Conservation (phyloP, 805 yeast genomes). For the Diddensiella santjacobensis region DNA sequence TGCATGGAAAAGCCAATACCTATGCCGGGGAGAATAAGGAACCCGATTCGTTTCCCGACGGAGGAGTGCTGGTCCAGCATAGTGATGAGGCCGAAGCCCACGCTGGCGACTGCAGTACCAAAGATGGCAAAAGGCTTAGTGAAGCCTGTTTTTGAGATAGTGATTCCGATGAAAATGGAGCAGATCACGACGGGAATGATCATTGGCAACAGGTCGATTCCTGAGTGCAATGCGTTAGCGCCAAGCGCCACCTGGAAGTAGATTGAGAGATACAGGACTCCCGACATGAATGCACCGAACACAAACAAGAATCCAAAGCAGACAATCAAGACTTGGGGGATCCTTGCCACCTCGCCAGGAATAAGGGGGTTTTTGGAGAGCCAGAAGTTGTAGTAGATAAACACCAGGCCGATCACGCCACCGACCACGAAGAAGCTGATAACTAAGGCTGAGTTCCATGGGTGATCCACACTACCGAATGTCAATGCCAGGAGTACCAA, state of each 20-base stretch:
- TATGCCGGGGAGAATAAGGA: conserved; percentile 44
- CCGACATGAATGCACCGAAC: conserved; percentile 46
- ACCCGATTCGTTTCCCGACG: conserved; percentile 39
- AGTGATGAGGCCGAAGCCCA: conserved; percentile 44
- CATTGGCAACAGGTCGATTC: conserved; percentile 42
- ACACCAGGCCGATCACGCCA: conserved; percentile 39
- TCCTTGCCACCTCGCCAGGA: conserved; percentile 21
- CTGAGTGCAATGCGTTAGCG: conserved; percentile 37
- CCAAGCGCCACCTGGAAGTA: conserved; percentile 46
- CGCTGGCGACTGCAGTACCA: conserved; percentile 36
- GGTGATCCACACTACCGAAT: conserved; percentile 41
- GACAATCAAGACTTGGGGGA: conserved; percentile 27
- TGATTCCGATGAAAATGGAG: conserved; percentile 43
- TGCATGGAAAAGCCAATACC: conserved; percentile 46
- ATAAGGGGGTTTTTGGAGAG: conserved; percentile 39
- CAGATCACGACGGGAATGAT: conserved; percentile 41
- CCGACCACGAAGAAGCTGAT: conserved; percentile 44
- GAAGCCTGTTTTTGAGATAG: conserved; percentile 41
- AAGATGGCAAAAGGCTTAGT: conserved; percentile 42
- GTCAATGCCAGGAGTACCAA: conserved; percentile 51
- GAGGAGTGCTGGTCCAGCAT: conserved; percentile 40
- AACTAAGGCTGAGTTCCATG: conserved; percentile 54
- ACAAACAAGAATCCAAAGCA: conserved; percentile 40
- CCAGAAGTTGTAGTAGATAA: conserved; percentile 33
- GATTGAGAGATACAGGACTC: conserved; percentile 44